phyloP scores from a whole-genome alignment of 192 early-diverging fungal genomes.

The Allomyces javanicus region DNA sequence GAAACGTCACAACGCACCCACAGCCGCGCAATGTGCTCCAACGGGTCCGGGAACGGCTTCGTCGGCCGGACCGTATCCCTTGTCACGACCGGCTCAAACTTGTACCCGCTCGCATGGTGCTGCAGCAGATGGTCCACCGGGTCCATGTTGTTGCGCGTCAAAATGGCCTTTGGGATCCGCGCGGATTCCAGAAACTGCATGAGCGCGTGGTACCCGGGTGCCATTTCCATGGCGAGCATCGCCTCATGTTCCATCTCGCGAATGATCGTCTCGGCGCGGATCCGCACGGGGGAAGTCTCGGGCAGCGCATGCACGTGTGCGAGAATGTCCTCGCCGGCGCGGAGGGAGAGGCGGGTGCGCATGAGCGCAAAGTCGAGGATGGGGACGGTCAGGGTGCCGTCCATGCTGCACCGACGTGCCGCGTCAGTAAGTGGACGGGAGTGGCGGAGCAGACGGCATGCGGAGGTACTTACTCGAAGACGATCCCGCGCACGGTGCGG shows the following conservation, averaged over 20 bases:
- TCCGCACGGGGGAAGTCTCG: not conserved
- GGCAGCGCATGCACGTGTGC: not conserved
- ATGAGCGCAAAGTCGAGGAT: conserved; percentile 3
- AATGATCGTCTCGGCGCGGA: not conserved
- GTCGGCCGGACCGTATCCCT: conserved; percentile 1
- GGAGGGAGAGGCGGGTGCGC: not conserved
- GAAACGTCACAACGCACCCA: not conserved
- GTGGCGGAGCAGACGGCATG: too few species aligned
- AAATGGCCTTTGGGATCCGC: not conserved
- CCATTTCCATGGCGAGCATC: conserved; percentile 1
- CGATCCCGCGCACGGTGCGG: too few species aligned
- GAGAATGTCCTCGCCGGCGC: not conserved
- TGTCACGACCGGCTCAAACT: conserved; percentile 1
- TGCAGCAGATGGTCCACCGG: conserved; percentile 1
- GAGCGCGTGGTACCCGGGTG: not conserved
- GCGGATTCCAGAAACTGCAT: not conserved
- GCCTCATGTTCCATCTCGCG: conserved; percentile 3
- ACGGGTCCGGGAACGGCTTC: conserved; percentile 1
- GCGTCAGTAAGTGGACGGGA: too few species aligned
- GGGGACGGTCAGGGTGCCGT: conserved; percentile 4
- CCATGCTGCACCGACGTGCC: not conserved
- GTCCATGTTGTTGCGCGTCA: conserved; percentile 1
- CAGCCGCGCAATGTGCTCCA: not conserved
- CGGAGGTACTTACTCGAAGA: too few species aligned
- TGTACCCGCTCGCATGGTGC: not conserved